Evolutionary conservation across 2,329 filamentous ascomycete species (phyloP).

Genomic region (Kalaharituber pfeilii): DNA sequence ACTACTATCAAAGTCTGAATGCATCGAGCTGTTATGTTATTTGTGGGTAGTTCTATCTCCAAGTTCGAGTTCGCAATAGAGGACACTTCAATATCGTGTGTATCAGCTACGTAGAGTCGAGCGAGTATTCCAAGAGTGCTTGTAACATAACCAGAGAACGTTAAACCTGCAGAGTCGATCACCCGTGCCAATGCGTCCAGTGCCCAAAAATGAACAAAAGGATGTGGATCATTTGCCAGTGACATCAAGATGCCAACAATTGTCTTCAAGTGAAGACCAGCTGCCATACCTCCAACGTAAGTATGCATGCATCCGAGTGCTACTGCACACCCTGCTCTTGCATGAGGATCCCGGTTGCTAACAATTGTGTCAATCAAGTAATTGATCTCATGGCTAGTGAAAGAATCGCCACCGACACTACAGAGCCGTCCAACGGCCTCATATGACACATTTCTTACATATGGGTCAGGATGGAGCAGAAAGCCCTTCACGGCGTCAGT

Average conservation of each 20-base stretch:
- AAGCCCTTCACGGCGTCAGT: conserved; percentile 37
- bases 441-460: conserved; percentile 69
- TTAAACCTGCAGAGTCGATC: conserved; percentile 78
- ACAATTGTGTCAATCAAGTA: conserved; percentile 88
- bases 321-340: conserved; percentile 83
- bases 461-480: conserved; percentile 66
- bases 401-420: conserved; percentile 64
- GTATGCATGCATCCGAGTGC: conserved; percentile 85
- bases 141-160: conserved; percentile 77
- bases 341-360: conserved; percentile 78
- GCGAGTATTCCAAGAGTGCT: conserved; percentile 86
- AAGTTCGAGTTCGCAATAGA: conserved; percentile 75
- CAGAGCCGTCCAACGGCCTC: conserved; percentile 75
- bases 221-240: conserved; percentile 84
- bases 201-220: conserved; percentile 91
- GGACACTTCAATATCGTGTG: conserved; percentile 68
- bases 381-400: conserved; percentile 81
- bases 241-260: conserved; percentile 98
- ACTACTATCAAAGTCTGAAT: conserved; percentile 96
- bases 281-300: conserved; percentile 93
- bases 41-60: conserved; percentile 67
- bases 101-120: conserved; percentile 79
- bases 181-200: conserved; percentile 73
- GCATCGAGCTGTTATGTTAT: conserved; percentile 67
- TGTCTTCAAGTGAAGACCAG: conserved; percentile 87